A percentile compares a stretch with the other conserved stretches of the same genome.
phyloP scores from a whole-genome alignment of 2,329 filamentous ascomycete species.

The Biscogniauxia sp. region DNA sequence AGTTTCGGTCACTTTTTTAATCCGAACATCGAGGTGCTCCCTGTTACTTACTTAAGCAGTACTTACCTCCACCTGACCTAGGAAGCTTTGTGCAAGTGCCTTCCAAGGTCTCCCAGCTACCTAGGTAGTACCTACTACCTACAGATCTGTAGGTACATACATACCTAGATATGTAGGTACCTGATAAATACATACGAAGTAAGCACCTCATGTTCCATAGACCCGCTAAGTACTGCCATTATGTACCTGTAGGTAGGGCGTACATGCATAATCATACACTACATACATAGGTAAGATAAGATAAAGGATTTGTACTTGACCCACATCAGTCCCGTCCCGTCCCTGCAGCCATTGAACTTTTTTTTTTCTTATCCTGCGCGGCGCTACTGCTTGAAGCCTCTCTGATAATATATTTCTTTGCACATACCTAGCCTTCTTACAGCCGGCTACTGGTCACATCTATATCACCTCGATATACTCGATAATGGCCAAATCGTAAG shows the following conservation, averaged over 20 bases:
- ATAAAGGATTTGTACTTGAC: not conserved
- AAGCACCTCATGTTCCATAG: no score
- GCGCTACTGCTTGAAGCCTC: not conserved
- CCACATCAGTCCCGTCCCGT: not conserved
- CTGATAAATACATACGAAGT: no score
- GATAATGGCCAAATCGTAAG: conserved; percentile 34
- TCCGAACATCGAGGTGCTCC: not conserved
- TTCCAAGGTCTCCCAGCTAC: no score
- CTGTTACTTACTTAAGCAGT: not conserved
- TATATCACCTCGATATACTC: not conserved
- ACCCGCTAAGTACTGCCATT: no score
- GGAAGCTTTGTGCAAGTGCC: no score
- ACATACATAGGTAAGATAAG: no score
- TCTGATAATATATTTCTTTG: not conserved
- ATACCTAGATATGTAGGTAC: no score
- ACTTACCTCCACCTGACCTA: no score
- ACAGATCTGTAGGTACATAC: no score
- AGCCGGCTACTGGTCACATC: not conserved
- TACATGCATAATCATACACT: not conserved
- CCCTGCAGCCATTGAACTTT: not conserved
- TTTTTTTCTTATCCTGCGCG: not conserved
- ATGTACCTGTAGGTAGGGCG: no score
- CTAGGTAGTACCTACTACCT: no score
- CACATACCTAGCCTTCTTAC: not conserved
- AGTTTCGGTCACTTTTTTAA: conserved; percentile 6